A percentile compares a stretch with the other conserved stretches of the same genome.
Evolutionary conservation across 345 rosid species (phyloP).

Genomic region (Aegle marmelos): DNA sequence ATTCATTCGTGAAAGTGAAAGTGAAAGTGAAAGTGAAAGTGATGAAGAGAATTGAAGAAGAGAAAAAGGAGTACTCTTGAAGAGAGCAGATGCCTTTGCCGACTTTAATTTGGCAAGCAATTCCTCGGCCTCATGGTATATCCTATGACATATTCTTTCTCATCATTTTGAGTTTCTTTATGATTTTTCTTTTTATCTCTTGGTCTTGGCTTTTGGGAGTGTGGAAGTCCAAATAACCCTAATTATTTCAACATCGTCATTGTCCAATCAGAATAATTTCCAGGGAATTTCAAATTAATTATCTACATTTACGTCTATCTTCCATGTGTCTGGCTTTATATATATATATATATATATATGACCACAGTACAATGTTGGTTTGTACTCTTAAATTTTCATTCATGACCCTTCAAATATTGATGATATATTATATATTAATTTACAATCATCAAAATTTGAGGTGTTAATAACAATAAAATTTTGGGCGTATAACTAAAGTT

Average conservation of each 20-base stretch:
- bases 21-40: neutral
- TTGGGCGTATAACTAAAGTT: too few relatives aligned
- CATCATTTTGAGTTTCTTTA: neutral
- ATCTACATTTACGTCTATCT: neutral
- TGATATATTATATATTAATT: too few relatives aligned
- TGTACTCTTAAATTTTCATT: too few relatives aligned
- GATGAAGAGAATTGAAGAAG: neutral
- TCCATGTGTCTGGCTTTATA: neutral
- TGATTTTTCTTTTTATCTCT: neutral
- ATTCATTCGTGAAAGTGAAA: too few relatives aligned
- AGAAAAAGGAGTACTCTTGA: neutral
- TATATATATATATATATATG: too few relatives aligned
- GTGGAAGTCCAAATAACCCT: slow-evolving; percentile 7
- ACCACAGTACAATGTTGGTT: too few relatives aligned
- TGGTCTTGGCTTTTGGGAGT: neutral
- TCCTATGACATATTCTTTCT: slow-evolving; percentile 41
- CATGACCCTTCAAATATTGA: too few relatives aligned
- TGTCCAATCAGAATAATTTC: slow-evolving; percentile 12
- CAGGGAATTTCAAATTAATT: neutral
- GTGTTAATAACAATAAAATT: too few relatives aligned
- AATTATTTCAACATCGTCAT: neutral
- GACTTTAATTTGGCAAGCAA: slow-evolving; percentile 12
- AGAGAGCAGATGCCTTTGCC: slow-evolving; percentile 28
- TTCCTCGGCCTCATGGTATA: slow-evolving; percentile 29
- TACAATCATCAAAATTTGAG: too few relatives aligned